A percentile compares a stretch with the other conserved stretches of the same genome.
Evolutionary conservation across 148 eudicot species (phyloP).

Genomic region (Dianthus caryophyllus): DNA sequence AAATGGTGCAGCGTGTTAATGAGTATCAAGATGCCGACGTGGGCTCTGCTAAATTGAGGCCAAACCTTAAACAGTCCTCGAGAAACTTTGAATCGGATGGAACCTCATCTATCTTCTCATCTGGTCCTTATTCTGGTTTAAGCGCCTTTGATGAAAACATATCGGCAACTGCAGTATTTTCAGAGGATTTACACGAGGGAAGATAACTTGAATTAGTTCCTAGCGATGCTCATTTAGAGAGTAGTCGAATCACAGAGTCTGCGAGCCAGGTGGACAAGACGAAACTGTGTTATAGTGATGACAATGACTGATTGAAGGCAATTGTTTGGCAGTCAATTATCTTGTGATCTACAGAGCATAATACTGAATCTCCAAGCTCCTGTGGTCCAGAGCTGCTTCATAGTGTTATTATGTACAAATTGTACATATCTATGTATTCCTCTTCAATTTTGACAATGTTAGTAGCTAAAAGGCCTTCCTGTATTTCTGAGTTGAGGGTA

Average conservation of each 20-base stretch:
- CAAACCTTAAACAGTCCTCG: slow-evolving; percentile 63
- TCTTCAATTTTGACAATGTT: slow-evolving; percentile 5
- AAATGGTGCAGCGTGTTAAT: slow-evolving; percentile 78
- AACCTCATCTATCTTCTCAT: slow-evolving; percentile 85
- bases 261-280: background rate
- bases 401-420: slow-evolving; percentile 24
- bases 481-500: slow-evolving; percentile 13
- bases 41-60: slow-evolving; percentile 35
- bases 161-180: slow-evolving; percentile 57
- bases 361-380: background rate
- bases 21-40: slow-evolving; percentile 63
- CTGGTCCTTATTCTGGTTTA: slow-evolving; percentile 84
- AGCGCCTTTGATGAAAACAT: slow-evolving; percentile 71
- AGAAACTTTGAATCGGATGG: slow-evolving; percentile 90
- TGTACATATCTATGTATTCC: slow-evolving; percentile 22
- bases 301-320: background rate
- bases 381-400: background rate
- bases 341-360: background rate
- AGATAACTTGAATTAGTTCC: slow-evolving; percentile 29
- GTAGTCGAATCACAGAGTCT: slow-evolving; percentile 5
- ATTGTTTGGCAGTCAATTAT: slow-evolving; percentile 2
- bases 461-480: background rate
- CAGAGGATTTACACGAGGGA: slow-evolving; percentile 97
- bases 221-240: background rate
- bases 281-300: background rate